Evolutionary conservation across 2,329 filamentous ascomycete species (phyloP).

Genomic region (Verticillium nonalfalfae): DNA sequence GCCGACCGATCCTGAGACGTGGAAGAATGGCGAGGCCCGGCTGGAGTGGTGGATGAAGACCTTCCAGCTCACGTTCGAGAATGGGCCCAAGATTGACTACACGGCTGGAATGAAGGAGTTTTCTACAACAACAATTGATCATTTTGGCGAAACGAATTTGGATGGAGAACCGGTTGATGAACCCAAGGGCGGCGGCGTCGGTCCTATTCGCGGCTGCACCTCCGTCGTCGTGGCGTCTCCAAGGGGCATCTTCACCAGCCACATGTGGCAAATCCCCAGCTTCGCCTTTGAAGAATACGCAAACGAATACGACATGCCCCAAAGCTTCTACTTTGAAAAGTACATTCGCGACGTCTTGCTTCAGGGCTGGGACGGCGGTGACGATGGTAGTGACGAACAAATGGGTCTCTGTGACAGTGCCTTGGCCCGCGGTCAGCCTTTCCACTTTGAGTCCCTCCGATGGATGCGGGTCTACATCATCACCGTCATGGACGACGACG

Average conservation of each 20-base stretch:
- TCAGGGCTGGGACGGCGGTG: not conserved
- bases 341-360: constrained; percentile 1
- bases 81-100: not conserved
- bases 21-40: not conserved
- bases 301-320: not conserved
- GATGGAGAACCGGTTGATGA: not conserved
- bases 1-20: not conserved
- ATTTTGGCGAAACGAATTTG: not conserved
- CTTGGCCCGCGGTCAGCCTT: not conserved
- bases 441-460: not conserved
- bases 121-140: not conserved
- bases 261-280: constrained; percentile 11
- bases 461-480: not conserved
- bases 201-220: constrained; percentile 10
- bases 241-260: constrained; percentile 6
- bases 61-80: not conserved
- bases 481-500: not conserved
- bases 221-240: constrained; percentile 7
- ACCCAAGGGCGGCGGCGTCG: constrained; percentile 3
- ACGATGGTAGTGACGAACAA: not conserved
- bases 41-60: constrained; percentile 1
- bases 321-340: constrained; percentile 2
- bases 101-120: not conserved
- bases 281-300: not conserved
- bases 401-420: not conserved